Evolutionary conservation across 306 rosid genomes (phyloP).

Genomic region (Mimosa pudica): DNA sequence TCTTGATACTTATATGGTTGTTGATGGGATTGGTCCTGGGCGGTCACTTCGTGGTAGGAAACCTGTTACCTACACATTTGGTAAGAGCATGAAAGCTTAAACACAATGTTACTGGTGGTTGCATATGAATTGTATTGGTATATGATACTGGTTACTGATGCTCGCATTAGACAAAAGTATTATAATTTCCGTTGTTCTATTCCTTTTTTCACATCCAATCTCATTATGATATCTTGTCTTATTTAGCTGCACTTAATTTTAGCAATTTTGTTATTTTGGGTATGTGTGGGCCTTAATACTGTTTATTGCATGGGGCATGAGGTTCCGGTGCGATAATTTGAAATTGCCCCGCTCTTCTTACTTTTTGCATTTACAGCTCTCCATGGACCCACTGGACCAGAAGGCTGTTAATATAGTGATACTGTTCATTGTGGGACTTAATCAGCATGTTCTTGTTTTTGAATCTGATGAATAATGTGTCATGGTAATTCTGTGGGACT

Average conservation of each 20-base stretch:
- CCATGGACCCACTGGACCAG: background rate
- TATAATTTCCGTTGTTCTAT: constrained; percentile 4
- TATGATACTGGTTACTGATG: background rate
- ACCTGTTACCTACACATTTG: constrained; percentile 93
- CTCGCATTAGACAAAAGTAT: constrained; percentile 12
- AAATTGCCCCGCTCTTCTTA: background rate
- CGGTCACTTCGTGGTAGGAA: constrained; percentile 97
- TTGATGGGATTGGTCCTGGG: constrained; percentile 86
- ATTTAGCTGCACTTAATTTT: constrained; percentile 1
- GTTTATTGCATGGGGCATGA: constrained; percentile 9
- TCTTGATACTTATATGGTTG: constrained; percentile 71
- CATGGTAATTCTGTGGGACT: constrained; percentile 5
- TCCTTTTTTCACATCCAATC: background rate
- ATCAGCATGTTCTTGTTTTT: background rate
- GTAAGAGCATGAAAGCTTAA: constrained; percentile 48
- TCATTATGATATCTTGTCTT: background rate
- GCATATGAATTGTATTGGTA: constrained; percentile 6
- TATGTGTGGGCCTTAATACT: constrained; percentile 21
- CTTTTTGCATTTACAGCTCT: constrained; percentile 4
- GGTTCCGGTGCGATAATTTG: background rate
- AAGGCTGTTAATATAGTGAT: constrained; percentile 4
- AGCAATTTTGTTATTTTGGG: background rate
- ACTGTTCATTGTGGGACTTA: constrained; percentile 7
- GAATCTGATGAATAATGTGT: constrained; percentile 27
- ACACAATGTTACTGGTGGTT: constrained; percentile 4